Evolutionary conservation across 345 rosid species (phyloP).

Genomic region (Aquilaria sinensis): DNA sequence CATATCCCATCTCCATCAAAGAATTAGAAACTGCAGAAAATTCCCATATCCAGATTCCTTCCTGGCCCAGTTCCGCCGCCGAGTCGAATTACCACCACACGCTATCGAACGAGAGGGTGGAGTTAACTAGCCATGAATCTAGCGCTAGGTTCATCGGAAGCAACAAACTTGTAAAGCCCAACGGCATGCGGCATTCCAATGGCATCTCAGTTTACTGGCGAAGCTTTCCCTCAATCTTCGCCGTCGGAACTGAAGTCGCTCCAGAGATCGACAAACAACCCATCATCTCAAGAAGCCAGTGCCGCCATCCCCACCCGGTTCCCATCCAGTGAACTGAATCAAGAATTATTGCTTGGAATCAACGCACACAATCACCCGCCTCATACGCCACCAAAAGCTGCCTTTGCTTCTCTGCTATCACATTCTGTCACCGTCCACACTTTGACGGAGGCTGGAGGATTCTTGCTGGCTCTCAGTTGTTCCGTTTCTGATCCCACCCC

Average conservation of each 20-base stretch:
- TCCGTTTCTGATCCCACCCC: too few relatives aligned
- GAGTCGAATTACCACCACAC: slow-evolving; percentile 29
- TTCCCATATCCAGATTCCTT: slow-evolving; percentile 19
- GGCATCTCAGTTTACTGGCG: slow-evolving; percentile 58
- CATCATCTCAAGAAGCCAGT: slow-evolving; percentile 51
- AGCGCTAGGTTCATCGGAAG: slow-evolving; percentile 27
- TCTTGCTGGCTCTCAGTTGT: too few relatives aligned
- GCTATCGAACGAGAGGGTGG: slow-evolving; percentile 28
- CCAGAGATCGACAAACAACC: slow-evolving; percentile 63
- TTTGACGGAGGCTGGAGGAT: too few relatives aligned
- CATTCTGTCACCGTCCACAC: too few relatives aligned
- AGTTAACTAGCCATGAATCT: slow-evolving; percentile 19
- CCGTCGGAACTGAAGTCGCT: slow-evolving; percentile 65
- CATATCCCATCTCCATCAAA: too few relatives aligned
- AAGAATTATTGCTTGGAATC: too few relatives aligned
- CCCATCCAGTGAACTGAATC: slow-evolving; percentile 22
- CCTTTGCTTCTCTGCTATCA: too few relatives aligned
- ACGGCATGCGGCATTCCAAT: slow-evolving; percentile 52
- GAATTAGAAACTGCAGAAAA: too few relatives aligned
- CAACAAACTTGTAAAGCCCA: slow-evolving; percentile 32
- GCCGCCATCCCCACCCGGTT: slow-evolving; percentile 32
- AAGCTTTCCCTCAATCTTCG: slow-evolving; percentile 57
- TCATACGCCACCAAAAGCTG: too few relatives aligned
- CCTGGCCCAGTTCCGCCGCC: slow-evolving; percentile 25
- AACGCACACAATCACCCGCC: too few relatives aligned